Conservation (phyloP, 2,329 filamentous ascomycete genomes). For the Aureobasidium sp. region DNA sequence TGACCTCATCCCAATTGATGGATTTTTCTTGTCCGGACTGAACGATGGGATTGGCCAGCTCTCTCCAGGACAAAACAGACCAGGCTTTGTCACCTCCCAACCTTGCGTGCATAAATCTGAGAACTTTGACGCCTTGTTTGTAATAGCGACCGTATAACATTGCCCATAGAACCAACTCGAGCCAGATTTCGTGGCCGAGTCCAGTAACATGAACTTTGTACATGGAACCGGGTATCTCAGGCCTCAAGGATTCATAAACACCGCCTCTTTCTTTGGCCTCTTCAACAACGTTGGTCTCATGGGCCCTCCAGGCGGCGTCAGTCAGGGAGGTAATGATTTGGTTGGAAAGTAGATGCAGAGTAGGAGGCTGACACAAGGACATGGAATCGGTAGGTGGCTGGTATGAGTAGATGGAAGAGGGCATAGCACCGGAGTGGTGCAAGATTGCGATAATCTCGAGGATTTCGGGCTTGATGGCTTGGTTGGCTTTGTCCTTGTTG, state of each 20-base stretch:
- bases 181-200: constrained; percentile 40
- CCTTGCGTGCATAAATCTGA: constrained; percentile 24
- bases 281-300: constrained; percentile 29
- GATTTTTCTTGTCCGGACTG: constrained; percentile 19
- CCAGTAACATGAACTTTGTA: constrained; percentile 34
- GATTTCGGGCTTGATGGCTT: constrained; percentile 34
- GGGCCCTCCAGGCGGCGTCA: constrained; percentile 43
- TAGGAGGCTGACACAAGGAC: constrained; percentile 39
- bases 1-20: constrained; percentile 25
- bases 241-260: constrained; percentile 31
- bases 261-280: constrained; percentile 27
- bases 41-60: constrained; percentile 29
- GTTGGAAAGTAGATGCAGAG: constrained; percentile 39
- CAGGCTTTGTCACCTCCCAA: constrained; percentile 19
- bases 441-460: constrained; percentile 41
- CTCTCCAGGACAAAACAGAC: constrained; percentile 34
- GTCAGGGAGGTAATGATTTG: constrained; percentile 42
- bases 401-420: constrained; percentile 37
- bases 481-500: constrained; percentile 16
- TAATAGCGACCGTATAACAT: constrained; percentile 43
- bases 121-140: constrained; percentile 33
- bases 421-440: constrained; percentile 40
- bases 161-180: constrained; percentile 45
- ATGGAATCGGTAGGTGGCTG: constrained; percentile 27
- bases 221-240: constrained; percentile 36